Evolutionary conservation across 1,284 basidiomycete species (phyloP).

Genomic region (Sutorius eximius): DNA sequence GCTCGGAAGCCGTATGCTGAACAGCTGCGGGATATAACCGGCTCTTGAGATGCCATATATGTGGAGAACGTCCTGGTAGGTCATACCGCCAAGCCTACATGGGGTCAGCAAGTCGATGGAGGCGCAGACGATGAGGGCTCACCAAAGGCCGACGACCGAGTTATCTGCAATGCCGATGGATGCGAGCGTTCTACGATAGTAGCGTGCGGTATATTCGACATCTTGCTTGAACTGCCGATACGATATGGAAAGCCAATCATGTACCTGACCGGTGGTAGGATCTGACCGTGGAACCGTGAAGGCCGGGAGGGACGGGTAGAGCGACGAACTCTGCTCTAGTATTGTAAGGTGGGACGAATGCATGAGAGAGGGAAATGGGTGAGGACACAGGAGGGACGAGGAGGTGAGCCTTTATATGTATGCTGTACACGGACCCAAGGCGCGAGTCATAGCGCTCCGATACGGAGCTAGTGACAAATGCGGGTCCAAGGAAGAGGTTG

Average conservation of each 20-base stretch:
- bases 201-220: conserved; percentile 52
- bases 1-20: conserved; percentile 68
- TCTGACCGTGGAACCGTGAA: conserved; percentile 51
- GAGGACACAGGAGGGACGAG: conserved; percentile 5
- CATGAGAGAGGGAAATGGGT: conserved; percentile 29
- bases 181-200: conserved; percentile 52
- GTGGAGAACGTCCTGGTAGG: conserved; percentile 65
- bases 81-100: conserved; percentile 63
- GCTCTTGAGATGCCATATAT: conserved; percentile 72
- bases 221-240: conserved; percentile 55
- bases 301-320: conserved; percentile 44
- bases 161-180: conserved; percentile 45
- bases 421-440: conserved; percentile 25
- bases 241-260: conserved; percentile 51
- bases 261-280: conserved; percentile 35
- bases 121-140: conserved; percentile 23
- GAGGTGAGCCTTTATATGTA: conserved; percentile 29
- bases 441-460: conserved; percentile 24
- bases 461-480: conserved; percentile 34
- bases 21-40: conserved; percentile 70
- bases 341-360: conserved; percentile 48
- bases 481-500: conserved; percentile 28
- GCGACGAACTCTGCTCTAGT: conserved; percentile 47
- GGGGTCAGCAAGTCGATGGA: conserved; percentile 7
- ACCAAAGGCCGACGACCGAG: conserved; percentile 71